Conservation (phyloP, 768 basidiomycete species). For the Serendipita indica region DNA sequence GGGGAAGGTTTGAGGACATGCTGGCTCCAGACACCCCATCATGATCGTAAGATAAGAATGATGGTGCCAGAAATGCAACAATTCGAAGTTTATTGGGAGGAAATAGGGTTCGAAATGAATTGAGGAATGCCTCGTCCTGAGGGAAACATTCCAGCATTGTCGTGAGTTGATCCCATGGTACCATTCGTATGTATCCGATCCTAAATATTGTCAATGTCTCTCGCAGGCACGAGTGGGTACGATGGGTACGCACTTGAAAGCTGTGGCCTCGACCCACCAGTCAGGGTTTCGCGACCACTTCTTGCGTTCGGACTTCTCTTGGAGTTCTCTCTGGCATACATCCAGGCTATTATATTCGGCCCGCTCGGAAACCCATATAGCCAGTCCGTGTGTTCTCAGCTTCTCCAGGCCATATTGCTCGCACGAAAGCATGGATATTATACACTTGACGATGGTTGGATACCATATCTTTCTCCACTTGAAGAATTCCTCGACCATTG, state of each 20-base stretch:
- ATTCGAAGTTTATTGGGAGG: constrained; percentile 6
- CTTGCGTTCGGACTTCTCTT: not conserved
- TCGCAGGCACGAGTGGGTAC: not conserved
- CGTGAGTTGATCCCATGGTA: constrained; percentile 4
- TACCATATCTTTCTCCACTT: constrained; percentile 9
- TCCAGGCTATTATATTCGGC: constrained; percentile 2
- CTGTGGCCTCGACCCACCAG: constrained; percentile 5
- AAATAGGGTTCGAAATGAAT: not conserved
- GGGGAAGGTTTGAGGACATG: not conserved
- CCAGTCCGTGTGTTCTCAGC: constrained; percentile 1
- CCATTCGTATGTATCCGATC: not conserved
- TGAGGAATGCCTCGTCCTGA: not conserved
- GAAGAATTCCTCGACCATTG: constrained; percentile 8
- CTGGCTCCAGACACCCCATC: not conserved
- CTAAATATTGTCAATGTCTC: not conserved
- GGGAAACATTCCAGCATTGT: constrained; percentile 7
- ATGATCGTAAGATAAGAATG: constrained; percentile 7
- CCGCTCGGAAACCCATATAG: constrained; percentile 3
- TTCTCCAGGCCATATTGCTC: constrained; percentile 1
- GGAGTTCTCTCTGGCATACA: not conserved
- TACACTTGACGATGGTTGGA: not conserved
- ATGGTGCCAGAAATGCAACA: not conserved
- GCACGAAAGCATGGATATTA: constrained; percentile 4
- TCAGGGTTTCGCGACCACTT: constrained; percentile 5
- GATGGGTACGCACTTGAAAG: not conserved